Conservation (phyloP, 2,329 filamentous ascomycete genomes). For the Botrytis byssoidea region DNA sequence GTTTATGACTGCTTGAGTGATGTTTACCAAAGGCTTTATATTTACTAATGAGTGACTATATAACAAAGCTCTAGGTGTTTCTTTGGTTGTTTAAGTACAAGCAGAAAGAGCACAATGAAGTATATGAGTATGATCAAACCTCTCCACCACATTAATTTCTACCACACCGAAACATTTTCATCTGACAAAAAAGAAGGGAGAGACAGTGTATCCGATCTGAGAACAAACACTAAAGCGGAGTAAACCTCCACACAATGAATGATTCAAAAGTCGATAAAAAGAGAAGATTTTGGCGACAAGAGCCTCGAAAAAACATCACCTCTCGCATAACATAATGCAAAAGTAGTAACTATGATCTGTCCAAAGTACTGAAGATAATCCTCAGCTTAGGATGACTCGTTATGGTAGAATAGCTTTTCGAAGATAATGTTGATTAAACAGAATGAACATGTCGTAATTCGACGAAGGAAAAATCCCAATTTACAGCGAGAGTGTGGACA, state of each 20-base stretch:
- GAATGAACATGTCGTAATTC: constrained; percentile 37
- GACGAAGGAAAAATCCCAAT: constrained; percentile 28
- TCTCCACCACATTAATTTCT: constrained; percentile 31
- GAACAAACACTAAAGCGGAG: constrained; percentile 29
- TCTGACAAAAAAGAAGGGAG: constrained; percentile 25
- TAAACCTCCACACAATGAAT: constrained; percentile 33
- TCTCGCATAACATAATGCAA: constrained; percentile 43
- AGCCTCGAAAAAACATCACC: constrained; percentile 30
- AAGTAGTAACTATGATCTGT: constrained; percentile 62
- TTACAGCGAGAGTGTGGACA: constrained; percentile 28
- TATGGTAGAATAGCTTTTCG: constrained; percentile 42
- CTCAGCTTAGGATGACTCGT: constrained; percentile 57
- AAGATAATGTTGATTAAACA: constrained; percentile 40
- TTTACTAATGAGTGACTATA: constrained; percentile 40
- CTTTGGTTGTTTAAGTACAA: constrained; percentile 29
- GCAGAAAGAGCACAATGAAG: constrained; percentile 33
- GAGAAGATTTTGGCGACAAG: constrained; percentile 29
- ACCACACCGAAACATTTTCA: constrained; percentile 27
- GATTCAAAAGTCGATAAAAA: constrained; percentile 31
- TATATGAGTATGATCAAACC: constrained; percentile 32
- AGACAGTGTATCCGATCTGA: constrained; percentile 24
- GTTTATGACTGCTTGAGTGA: not conserved
- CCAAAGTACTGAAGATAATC: constrained; percentile 55
- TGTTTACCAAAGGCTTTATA: constrained; percentile 28
- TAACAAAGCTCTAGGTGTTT: constrained; percentile 36